These are phyloP conservation scores for Stipa capillata DNA, from an alignment of 176 grass and related monocot species.

Conservation along the genomic window DNA sequence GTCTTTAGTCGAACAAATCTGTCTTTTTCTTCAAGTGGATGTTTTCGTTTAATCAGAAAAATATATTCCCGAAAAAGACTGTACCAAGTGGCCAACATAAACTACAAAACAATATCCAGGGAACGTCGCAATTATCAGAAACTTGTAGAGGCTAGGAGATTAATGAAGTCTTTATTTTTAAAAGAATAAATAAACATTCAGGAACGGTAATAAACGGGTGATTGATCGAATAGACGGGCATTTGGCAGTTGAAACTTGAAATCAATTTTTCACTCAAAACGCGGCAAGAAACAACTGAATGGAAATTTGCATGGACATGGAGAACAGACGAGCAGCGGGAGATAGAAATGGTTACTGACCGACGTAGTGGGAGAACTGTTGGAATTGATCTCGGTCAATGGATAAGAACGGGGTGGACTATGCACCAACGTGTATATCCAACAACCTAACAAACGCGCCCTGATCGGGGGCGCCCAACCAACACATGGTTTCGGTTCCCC, in stretches of 20 bases:
- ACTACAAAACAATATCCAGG: not conserved
- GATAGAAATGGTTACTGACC: conserved; percentile 17
- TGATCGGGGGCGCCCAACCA: no score
- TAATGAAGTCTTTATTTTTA: no score
- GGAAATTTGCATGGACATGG: not conserved
- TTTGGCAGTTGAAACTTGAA: no score
- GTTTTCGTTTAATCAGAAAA: not conserved
- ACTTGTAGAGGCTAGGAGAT: no score
- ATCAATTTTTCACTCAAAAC: not conserved
- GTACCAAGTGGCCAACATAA: not conserved
- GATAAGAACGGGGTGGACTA: no score
- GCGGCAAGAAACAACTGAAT: not conserved
- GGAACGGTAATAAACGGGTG: not conserved
- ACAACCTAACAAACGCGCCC: no score
- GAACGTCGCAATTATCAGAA: not conserved
- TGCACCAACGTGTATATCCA: no score
- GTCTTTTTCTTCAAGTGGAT: no score
- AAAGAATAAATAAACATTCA: no score
- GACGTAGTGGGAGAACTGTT: conserved; percentile 64
- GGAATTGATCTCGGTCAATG: no score
- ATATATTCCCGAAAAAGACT: not conserved
- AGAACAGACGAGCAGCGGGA: not conserved
- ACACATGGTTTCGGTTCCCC: no score
- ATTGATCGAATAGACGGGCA: not conserved
- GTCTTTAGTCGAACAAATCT: no score